Evolutionary conservation across 805 yeast genomes (phyloP).

Genomic region (Metschnikowia lachancei): DNA sequence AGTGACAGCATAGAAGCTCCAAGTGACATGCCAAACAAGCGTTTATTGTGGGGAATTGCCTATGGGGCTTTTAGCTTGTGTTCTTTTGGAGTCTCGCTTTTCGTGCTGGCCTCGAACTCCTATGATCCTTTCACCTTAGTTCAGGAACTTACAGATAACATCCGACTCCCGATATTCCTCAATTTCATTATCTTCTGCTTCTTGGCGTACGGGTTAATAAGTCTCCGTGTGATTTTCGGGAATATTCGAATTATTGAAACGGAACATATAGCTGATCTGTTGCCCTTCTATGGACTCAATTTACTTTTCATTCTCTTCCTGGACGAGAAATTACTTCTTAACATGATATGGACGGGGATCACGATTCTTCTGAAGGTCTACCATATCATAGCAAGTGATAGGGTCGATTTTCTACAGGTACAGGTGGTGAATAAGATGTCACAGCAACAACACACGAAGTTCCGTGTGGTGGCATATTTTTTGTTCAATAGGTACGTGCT

Average conservation of each 20-base stretch:
- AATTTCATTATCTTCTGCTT: constrained; percentile 19
- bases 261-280: constrained; percentile 52
- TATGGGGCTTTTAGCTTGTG: constrained; percentile 17
- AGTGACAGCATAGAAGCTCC: neutral
- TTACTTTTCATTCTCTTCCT: constrained; percentile 62
- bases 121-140: constrained; percentile 17
- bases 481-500: constrained; percentile 42
- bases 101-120: constrained; percentile 14
- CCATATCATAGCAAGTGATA: constrained; percentile 68
- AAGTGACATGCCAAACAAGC: constrained; percentile 5
- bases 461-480: constrained; percentile 31
- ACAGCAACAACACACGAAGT: constrained; percentile 15
- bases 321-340: constrained; percentile 57
- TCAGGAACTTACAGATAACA: constrained; percentile 19
- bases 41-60: constrained; percentile 8
- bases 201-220: constrained; percentile 24
- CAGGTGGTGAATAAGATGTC: constrained; percentile 27
- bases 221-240: constrained; percentile 60
- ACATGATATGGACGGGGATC: constrained; percentile 38
- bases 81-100: constrained; percentile 12
- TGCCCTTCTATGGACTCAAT: constrained; percentile 40
- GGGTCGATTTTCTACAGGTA: constrained; percentile 43
- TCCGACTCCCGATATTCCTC: constrained; percentile 16
- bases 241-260: constrained; percentile 68
- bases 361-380: constrained; percentile 52